Evolutionary conservation across 306 rosid genomes (phyloP).

Genomic region (cucumber (Cucumis sativus)): Cucumber_9930_V3 NC_026660.2:1228501-1229000

Average conservation of each 20-base stretch:
- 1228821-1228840: neutral
- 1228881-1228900: neutral
- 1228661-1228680: neutral
- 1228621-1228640: slow-evolving; percentile 59
- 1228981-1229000: slow-evolving; percentile 86
- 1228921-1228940: neutral
- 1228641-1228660: neutral
- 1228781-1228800: neutral
- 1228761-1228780: neutral
- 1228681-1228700: neutral
- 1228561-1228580: slow-evolving; percentile 43
- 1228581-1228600: slow-evolving; percentile 46
- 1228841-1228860: neutral
- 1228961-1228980: slow-evolving; percentile 9
- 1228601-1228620: slow-evolving; percentile 52
- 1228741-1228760: neutral
- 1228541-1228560: slow-evolving; percentile 73
- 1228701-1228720: neutral
- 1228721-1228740: neutral
- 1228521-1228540: neutral
- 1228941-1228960: neutral
- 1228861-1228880: neutral
- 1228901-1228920: neutral
- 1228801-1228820: neutral
- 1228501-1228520: neutral